Conservation (phyloP, 257 asterid genomes). For the Scutellaria baicalensis region DNA sequence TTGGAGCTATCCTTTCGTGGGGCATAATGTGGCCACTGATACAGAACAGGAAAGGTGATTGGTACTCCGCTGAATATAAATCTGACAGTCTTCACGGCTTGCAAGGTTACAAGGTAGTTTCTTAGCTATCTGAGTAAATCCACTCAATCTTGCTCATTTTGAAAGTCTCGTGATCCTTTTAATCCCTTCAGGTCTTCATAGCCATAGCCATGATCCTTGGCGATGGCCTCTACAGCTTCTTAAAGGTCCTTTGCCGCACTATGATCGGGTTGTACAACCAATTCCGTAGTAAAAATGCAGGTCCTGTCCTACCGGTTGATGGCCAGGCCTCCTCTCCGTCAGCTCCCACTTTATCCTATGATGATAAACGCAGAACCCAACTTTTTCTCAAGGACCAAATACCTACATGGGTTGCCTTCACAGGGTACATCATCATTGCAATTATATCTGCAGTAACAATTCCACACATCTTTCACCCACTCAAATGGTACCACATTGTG, state of each 20-base stretch:
- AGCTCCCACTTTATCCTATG: slow-evolving; percentile 39
- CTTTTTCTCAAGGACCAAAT: slow-evolving; percentile 83
- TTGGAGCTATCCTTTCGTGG: slow-evolving; percentile 92
- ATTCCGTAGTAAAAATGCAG: slow-evolving; percentile 25
- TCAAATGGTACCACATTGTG: slow-evolving; percentile 65
- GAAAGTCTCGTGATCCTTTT: background rate
- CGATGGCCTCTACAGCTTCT: slow-evolving; percentile 84
- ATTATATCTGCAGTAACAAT: slow-evolving; percentile 46
- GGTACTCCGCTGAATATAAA: slow-evolving; percentile 50
- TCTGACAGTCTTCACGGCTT: slow-evolving; percentile 62
- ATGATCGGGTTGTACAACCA: slow-evolving; percentile 57
- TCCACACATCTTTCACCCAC: slow-evolving; percentile 74
- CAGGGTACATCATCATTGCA: slow-evolving; percentile 56
- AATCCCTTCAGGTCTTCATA: slow-evolving; percentile 59
- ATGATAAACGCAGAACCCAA: slow-evolving; percentile 59
- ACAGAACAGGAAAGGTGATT: slow-evolving; percentile 47
- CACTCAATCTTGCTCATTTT: background rate
- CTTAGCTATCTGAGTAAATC: background rate
- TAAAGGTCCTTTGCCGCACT: slow-evolving; percentile 71
- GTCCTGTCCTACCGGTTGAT: slow-evolving; percentile 44
- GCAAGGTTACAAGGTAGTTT: slow-evolving; percentile 83
- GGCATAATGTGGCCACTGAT: slow-evolving; percentile 98
- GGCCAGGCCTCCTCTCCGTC: slow-evolving; percentile 21
- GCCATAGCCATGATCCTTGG: slow-evolving; percentile 95
- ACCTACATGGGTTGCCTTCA: slow-evolving; percentile 65